Evolutionary conservation across 2,329 filamentous ascomycete genomes (phyloP).

Genomic region (Scedosporium aurantiacum): DNA sequence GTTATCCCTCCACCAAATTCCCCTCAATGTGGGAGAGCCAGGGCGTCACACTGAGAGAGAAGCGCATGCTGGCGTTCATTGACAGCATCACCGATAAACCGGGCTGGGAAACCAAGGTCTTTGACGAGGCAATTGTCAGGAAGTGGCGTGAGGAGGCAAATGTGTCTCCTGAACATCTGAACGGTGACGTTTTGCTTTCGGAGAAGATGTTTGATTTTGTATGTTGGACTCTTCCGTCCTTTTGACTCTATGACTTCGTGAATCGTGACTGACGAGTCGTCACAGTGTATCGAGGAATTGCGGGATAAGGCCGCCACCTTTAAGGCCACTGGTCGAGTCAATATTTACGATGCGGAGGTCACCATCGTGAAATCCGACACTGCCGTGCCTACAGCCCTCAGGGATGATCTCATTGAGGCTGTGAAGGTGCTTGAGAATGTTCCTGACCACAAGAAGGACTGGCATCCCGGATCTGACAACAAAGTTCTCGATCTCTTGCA

Average conservation of each 20-base stretch:
- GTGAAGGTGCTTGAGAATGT: conserved; percentile 38
- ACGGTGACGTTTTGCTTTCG: conserved; percentile 6
- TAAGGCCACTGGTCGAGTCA: conserved; percentile 16
- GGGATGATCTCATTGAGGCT: conserved; percentile 27
- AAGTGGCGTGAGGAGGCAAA: conserved; percentile 14
- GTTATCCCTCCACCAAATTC: no score
- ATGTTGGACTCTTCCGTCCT: conserved; percentile 1
- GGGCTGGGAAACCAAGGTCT: conserved; percentile 17
- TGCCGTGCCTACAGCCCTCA: conserved; percentile 13
- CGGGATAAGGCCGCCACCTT: conserved; percentile 33
- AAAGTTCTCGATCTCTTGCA: conserved; percentile 53
- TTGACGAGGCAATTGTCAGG: conserved; percentile 13
- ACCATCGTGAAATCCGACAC: conserved; percentile 13
- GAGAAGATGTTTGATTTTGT: conserved; percentile 24
- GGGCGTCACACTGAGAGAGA: conserved; percentile 2
- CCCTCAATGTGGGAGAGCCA: not conserved
- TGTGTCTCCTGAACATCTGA: not conserved
- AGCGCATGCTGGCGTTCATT: conserved; percentile 17
- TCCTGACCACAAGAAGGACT: conserved; percentile 41
- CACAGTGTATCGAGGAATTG: conserved; percentile 26
- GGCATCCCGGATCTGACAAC: conserved; percentile 45
- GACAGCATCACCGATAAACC: conserved; percentile 18
- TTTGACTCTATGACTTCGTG: not conserved
- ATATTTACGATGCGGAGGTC: conserved; percentile 8
- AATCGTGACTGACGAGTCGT: not conserved